phyloP scores from a whole-genome alignment of 192 early-diverging fungal genomes.

The Chytriomyces confervae region DNA sequence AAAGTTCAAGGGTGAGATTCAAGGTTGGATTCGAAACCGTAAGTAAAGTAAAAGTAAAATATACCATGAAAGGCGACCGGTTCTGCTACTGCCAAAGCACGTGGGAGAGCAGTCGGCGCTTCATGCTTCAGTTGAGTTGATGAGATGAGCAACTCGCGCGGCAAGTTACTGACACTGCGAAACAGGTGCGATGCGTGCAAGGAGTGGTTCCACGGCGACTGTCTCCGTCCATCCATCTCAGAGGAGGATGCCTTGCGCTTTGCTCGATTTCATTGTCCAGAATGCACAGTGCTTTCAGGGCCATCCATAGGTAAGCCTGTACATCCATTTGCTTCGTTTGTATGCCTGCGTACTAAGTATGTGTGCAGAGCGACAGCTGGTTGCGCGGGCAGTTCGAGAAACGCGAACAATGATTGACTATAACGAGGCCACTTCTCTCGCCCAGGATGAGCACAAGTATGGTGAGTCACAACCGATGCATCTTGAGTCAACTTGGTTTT shows the following conservation, averaged over 20 bases:
- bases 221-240: constrained; percentile 22
- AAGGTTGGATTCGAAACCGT: no score
- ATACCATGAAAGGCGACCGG: no score
- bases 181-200: constrained; percentile 31
- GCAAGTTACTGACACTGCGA: background rate
- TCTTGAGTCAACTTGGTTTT: no score
- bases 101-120: constrained; percentile 32
- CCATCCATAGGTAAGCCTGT: constrained; percentile 42
- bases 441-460: constrained; percentile 82
- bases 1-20: no score
- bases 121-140: constrained; percentile 35
- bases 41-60: no score
- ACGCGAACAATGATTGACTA: constrained; percentile 73
- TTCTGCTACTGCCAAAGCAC: constrained; percentile 33
- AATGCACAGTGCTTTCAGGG: constrained; percentile 44
- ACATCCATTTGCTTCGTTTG: background rate
- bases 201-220: constrained; percentile 45
- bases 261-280: constrained; percentile 48
- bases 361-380: background rate
- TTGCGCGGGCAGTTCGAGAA: constrained; percentile 31
- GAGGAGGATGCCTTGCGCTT: constrained; percentile 23
- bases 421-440: constrained; percentile 68
- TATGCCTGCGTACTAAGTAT: background rate
- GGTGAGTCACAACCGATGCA: background rate
- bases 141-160: background rate